Base-by-base conservation (phyloP, 139 green algal species). In the Asterochloris erici region DNA sequence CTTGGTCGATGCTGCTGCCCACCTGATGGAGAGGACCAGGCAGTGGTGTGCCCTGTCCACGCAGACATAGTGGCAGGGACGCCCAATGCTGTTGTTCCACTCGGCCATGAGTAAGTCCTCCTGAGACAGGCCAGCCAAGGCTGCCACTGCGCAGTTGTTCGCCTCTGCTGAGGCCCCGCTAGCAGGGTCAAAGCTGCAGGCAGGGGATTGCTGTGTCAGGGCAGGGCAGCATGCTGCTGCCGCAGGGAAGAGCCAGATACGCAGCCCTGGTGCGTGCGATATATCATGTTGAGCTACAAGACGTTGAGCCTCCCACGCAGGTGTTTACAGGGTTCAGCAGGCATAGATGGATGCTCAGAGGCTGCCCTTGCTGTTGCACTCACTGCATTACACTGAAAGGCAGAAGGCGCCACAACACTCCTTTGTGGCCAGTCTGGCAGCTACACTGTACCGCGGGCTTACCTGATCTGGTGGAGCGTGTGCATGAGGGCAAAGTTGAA, bases 1-100 rank as follows among this genome's bases (percentile, higher is more conserved):
- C 38, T 54, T 6, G 38, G 38, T 54, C 38, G 38, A 54, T 54
- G 38, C 38, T 54, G 38, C 38, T 54, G 38, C 81, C 24, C 68
- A 88, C 86, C 88, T 81, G 73, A 93, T 89, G 69, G 77, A 73
- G 16, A 93, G 70, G n/a, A 93, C 84, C 11, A 93, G 81, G 79
- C 82, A 86, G 27, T 88, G 71, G 80, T 88, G 86, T 77, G 83
- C 85, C 0, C 27, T 66, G 75, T 92, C 88, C 17, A 85, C 79
- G 26, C 88, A 88, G 16, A 93, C 82, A 38, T 91, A 93, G 76
- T 93, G 86, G 79, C 84, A 90, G 17, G 90, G 90, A 19, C 90
- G 85, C 76, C 63, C 81, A 13, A 87, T 61, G 26, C 78, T 87
- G 84, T 85, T 88, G 27, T 82, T 82, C 88, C 88, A 91, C 76